phyloP scores from a whole-genome alignment of 352 stramenopile species.

The Globisporangium cystogenes region DNA sequence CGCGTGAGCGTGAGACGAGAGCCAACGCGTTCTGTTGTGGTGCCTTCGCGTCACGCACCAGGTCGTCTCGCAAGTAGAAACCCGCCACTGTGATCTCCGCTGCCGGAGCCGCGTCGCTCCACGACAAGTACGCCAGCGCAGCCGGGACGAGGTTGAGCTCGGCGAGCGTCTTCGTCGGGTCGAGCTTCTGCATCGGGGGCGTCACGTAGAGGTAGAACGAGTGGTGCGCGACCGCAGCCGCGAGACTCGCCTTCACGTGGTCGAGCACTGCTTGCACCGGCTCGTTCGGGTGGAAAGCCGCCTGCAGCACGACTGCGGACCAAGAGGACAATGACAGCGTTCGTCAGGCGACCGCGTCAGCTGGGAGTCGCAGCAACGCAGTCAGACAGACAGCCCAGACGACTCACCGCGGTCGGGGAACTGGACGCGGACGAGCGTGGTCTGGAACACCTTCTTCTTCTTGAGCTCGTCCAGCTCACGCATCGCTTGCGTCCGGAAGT shows the following conservation, averaged over 20 bases:
- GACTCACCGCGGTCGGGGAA: slow-evolving; percentile 84
- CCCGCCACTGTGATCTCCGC: slow-evolving; percentile 19
- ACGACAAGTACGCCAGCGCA: slow-evolving; percentile 72
- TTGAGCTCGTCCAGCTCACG: slow-evolving; percentile 84
- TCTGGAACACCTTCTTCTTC: slow-evolving; percentile 77
- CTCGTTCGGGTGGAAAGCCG: slow-evolving; percentile 81
- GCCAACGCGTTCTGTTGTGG: too few relatives aligned
- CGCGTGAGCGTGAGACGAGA: not conserved
- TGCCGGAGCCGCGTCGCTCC: slow-evolving; percentile 23
- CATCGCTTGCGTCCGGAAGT: slow-evolving; percentile 84
- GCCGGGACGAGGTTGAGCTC: slow-evolving; percentile 76
- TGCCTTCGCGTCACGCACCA: too few relatives aligned
- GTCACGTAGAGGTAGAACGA: slow-evolving; percentile 79
- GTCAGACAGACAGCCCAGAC: too few relatives aligned
- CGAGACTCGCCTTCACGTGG: slow-evolving; percentile 53
- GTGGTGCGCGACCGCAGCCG: slow-evolving; percentile 12
- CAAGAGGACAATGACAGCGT: not conserved
- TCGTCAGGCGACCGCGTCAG: too few relatives aligned
- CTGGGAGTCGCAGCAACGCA: too few relatives aligned
- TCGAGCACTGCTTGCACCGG: slow-evolving; percentile 62
- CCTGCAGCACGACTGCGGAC: slow-evolving; percentile 60
- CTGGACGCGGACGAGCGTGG: slow-evolving; percentile 70
- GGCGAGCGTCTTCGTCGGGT: slow-evolving; percentile 41
- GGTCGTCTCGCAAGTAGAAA: slow-evolving; percentile 53
- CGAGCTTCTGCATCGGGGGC: slow-evolving; percentile 64